phyloP scores from a whole-genome alignment of 768 basidiomycete genomes.

The Baorangia bicolor region DNA sequence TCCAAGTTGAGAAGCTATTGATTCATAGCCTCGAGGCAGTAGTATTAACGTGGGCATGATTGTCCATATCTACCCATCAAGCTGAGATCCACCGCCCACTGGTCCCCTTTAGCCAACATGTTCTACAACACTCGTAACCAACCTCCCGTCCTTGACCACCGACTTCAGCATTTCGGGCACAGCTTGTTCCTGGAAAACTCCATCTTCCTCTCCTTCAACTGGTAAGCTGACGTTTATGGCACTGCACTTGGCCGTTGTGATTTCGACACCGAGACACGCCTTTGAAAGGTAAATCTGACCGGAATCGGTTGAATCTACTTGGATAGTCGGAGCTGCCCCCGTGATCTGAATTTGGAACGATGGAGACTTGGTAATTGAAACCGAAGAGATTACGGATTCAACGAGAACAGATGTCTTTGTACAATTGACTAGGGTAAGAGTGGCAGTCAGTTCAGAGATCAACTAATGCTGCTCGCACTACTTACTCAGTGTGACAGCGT shows the following conservation, averaged over 20 bases:
- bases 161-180: slow-evolving; percentile 97
- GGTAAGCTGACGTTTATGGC: slow-evolving; percentile 89
- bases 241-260: slow-evolving; percentile 93
- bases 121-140: slow-evolving; percentile 88
- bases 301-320: slow-evolving; percentile 92
- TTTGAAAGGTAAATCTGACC: slow-evolving; percentile 93
- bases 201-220: slow-evolving; percentile 85
- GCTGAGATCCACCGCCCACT: not conserved
- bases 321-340: slow-evolving; percentile 87
- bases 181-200: slow-evolving; percentile 84
- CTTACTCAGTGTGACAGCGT: slow-evolving; percentile 85
- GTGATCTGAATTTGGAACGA: slow-evolving; percentile 93
- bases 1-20: not conserved
- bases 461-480: not conserved
- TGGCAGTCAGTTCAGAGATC: slow-evolving; percentile 1
- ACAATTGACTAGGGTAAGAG: slow-evolving; percentile 66
- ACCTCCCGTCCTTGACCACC: slow-evolving; percentile 72
- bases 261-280: slow-evolving; percentile 74
- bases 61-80: not conserved
- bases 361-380: slow-evolving; percentile 87
- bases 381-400: slow-evolving; percentile 88
- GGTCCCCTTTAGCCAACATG: slow-evolving; percentile 53
- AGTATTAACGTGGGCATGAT: not conserved
- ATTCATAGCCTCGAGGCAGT: not conserved
- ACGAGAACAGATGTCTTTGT: slow-evolving; percentile 84